Evolutionary conservation across 2,329 filamentous ascomycete species (phyloP).

Genomic region (Nakataea oryzae): DNA sequence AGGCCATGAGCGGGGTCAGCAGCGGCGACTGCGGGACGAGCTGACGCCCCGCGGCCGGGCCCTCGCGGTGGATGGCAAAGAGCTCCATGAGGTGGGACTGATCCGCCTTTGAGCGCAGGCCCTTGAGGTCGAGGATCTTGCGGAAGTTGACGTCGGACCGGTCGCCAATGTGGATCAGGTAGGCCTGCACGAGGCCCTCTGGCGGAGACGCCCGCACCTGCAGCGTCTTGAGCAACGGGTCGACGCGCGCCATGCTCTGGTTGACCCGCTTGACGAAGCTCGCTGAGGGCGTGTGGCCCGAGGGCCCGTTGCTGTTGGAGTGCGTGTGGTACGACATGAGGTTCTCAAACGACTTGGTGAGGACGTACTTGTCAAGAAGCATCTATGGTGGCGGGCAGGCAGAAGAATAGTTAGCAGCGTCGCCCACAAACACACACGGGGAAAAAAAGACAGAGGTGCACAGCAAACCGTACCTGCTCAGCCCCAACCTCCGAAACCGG

Average conservation of each 20-base stretch:
- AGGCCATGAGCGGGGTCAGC: slow-evolving; percentile 53
- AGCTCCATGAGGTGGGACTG: slow-evolving; percentile 77
- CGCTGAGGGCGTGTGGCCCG: slow-evolving; percentile 28
- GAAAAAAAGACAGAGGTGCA: neutral
- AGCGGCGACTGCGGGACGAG: slow-evolving; percentile 62
- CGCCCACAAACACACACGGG: neutral
- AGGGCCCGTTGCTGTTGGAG: slow-evolving; percentile 19
- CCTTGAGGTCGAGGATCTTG: slow-evolving; percentile 93
- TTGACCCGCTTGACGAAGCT: slow-evolving; percentile 81
- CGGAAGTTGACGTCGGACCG: slow-evolving; percentile 89
- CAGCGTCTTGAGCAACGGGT: slow-evolving; percentile 88
- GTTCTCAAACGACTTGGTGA: slow-evolving; percentile 68
- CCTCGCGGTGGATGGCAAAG: slow-evolving; percentile 70
- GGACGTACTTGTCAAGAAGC: slow-evolving; percentile 86
- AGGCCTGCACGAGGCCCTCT: slow-evolving; percentile 91
- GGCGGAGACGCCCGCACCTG: slow-evolving; percentile 87
- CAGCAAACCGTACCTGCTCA: slow-evolving; percentile 58
- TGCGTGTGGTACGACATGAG: slow-evolving; percentile 55
- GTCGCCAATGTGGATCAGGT: slow-evolving; percentile 93
- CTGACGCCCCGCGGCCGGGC: slow-evolving; percentile 52
- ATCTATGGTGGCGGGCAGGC: too few species aligned
- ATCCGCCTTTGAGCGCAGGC: slow-evolving; percentile 67
- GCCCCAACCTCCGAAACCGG: slow-evolving; percentile 91
- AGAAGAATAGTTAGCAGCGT: neutral
- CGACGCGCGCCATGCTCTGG: slow-evolving; percentile 73